Evolutionary conservation across 2,329 filamentous ascomycete species (phyloP).

Genomic region (Didymosphaeria variabile): DNA sequence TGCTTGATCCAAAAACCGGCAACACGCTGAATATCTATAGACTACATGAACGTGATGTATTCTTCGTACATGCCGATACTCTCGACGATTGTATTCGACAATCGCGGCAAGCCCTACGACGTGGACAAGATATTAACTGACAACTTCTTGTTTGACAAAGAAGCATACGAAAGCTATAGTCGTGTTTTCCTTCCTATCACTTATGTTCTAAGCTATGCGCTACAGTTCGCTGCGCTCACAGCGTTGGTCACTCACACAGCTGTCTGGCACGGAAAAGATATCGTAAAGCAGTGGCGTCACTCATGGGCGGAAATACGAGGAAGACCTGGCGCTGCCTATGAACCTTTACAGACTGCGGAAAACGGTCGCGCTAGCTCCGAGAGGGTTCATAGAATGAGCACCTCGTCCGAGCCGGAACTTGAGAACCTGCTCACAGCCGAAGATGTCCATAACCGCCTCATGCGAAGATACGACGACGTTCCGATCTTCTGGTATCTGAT

Average conservation of each 20-base stretch:
- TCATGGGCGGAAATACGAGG: slow-evolving; percentile 70
- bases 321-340: slow-evolving; percentile 40
- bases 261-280: slow-evolving; percentile 86
- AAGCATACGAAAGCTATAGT: slow-evolving; percentile 82
- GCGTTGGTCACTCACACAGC: slow-evolving; percentile 81
- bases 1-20: background rate
- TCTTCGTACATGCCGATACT: slow-evolving; percentile 88
- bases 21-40: slow-evolving; percentile 30
- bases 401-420: slow-evolving; percentile 48
- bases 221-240: slow-evolving; percentile 84
- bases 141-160: slow-evolving; percentile 79
- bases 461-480: slow-evolving; percentile 83
- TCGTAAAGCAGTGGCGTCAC: slow-evolving; percentile 77
- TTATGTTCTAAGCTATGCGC: slow-evolving; percentile 84
- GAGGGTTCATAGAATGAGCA: slow-evolving; percentile 35
- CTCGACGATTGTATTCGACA: slow-evolving; percentile 86
- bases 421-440: slow-evolving; percentile 72
- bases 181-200: slow-evolving; percentile 87
- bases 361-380: slow-evolving; percentile 33
- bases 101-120: slow-evolving; percentile 80
- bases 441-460: slow-evolving; percentile 84
- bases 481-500: slow-evolving; percentile 82
- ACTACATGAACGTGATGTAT: slow-evolving; percentile 81
- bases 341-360: slow-evolving; percentile 51
- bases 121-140: slow-evolving; percentile 80